phyloP scores from a whole-genome alignment of 2,329 filamentous ascomycete species.

The Fusarium anthophilum region DNA sequence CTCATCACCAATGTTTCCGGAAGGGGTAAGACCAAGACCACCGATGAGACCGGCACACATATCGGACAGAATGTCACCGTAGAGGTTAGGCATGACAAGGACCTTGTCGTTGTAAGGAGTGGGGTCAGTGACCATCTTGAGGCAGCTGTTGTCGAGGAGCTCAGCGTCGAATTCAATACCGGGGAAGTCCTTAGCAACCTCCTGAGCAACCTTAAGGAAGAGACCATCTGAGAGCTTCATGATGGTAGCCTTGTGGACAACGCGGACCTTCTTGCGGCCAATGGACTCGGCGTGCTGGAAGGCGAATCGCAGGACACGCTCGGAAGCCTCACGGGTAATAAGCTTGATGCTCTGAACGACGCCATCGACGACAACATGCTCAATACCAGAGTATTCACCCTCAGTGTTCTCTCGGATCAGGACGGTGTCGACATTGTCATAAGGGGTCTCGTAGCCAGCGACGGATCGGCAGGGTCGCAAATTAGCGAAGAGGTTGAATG shows the following conservation, averaged over 20 bases:
- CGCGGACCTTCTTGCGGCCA: constrained; percentile 95
- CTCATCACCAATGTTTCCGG: constrained; percentile 98
- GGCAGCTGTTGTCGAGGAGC: constrained; percentile 98
- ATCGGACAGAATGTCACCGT: constrained; percentile 99
- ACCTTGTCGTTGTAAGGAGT: constrained; percentile 99
- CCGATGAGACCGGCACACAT: constrained; percentile 99
- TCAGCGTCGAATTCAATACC: constrained; percentile 96
- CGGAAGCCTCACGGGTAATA: constrained; percentile 92
- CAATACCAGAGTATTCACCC: constrained; percentile 99
- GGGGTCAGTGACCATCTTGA: constrained; percentile 98
- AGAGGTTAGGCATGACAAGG: constrained; percentile 97
- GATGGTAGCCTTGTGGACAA: constrained; percentile 99
- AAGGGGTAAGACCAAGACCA: constrained; percentile 95
- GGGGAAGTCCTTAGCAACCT: constrained; percentile 95
- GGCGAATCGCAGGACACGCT: constrained; percentile 95
- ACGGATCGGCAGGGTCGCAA: constrained; percentile 97
- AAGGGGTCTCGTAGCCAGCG: constrained; percentile 97
- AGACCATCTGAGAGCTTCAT: constrained; percentile 99
- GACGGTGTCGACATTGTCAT: constrained; percentile 96
- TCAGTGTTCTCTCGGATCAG: constrained; percentile 99
- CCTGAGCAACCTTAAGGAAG: constrained; percentile 86
- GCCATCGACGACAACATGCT: constrained; percentile 97
- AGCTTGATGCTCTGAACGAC: constrained; percentile 99
- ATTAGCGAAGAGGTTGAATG: constrained; percentile 99
- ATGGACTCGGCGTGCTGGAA: constrained; percentile 97